These are phyloP conservation scores for Russula olivacea DNA, from an alignment of 768 basidiomycete genomes.

Conservation along the genomic window DNA sequence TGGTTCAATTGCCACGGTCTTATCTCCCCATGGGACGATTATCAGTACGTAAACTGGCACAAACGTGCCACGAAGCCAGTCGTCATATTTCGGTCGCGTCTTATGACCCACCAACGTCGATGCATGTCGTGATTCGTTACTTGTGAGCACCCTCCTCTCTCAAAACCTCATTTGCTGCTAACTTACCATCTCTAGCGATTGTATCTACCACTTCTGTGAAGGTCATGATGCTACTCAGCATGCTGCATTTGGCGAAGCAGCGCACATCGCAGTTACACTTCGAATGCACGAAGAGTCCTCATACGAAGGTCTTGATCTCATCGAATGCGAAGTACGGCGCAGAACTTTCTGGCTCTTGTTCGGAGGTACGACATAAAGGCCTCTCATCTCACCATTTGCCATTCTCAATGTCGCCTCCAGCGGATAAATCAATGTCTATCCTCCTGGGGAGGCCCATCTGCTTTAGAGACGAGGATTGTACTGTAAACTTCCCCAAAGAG, in stretches of 20 bases:
- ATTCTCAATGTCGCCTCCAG: conserved; percentile 35
- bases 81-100: conserved; percentile 72
- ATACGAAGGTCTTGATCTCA: conserved; percentile 76
- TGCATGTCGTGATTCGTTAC: conserved; percentile 83
- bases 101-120: conserved; percentile 79
- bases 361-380: conserved; percentile 50
- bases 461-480: conserved; percentile 86
- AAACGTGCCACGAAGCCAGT: conserved; percentile 78
- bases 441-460: conserved; percentile 79
- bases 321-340: conserved; percentile 83
- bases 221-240: conserved; percentile 85
- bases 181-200: conserved; percentile 47
- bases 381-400: conserved; percentile 3
- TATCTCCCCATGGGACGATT: conserved; percentile 84
- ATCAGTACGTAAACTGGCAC: conserved; percentile 78
- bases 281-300: conserved; percentile 84
- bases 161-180: conserved; percentile 6
- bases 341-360: conserved; percentile 87
- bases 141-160: conserved; percentile 50
- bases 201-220: conserved; percentile 82
- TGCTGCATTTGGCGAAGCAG: conserved; percentile 82
- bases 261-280: conserved; percentile 74
- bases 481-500: conserved; percentile 81
- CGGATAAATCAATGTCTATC: conserved; percentile 88
- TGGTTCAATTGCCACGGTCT: conserved; percentile 82